Percentiles rank a stretch among this genome's conserved stretches.
These are phyloP conservation scores for Beauveria sp. DNA, from an alignment of 2,329 filamentous ascomycete genomes.

Conservation along the genomic window DNA sequence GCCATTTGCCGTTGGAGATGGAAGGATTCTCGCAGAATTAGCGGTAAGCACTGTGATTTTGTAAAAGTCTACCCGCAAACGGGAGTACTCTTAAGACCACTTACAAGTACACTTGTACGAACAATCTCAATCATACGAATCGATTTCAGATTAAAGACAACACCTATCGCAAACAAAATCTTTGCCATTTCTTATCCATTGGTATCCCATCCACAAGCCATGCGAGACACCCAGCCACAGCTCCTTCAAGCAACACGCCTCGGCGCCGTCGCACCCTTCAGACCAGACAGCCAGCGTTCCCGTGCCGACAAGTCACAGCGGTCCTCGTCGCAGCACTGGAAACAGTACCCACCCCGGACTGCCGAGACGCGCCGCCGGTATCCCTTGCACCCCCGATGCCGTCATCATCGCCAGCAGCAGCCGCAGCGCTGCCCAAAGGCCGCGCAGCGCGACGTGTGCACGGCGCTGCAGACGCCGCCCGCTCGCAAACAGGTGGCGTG, in stretches of 20 bases:
- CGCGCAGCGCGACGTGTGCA: background rate
- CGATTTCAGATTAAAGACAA: no score
- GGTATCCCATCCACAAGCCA: background rate
- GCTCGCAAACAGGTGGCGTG: background rate
- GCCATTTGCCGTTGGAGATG: background rate
- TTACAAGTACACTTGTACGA: no score
- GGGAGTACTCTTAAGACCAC: no score
- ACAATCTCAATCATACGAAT: no score
- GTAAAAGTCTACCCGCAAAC: no score
- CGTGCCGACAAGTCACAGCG: background rate
- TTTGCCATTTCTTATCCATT: no score
- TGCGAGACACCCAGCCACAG: background rate
- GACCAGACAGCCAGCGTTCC: background rate
- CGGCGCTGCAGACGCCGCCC: background rate
- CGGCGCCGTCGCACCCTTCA: background rate
- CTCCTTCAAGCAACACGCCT: no score
- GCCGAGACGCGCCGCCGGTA: background rate
- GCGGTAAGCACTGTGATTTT: no score
- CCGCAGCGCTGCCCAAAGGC: background rate
- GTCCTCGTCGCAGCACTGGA: background rate
- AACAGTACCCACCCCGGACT: background rate
- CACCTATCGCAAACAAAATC: no score
- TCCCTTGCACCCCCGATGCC: background rate
- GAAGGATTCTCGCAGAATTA: no score
- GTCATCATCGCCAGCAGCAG: background rate